These are phyloP conservation scores for Senecio squalidus DNA, from an alignment of 140 eudicot genomes.

Conservation along the genomic window DNA sequence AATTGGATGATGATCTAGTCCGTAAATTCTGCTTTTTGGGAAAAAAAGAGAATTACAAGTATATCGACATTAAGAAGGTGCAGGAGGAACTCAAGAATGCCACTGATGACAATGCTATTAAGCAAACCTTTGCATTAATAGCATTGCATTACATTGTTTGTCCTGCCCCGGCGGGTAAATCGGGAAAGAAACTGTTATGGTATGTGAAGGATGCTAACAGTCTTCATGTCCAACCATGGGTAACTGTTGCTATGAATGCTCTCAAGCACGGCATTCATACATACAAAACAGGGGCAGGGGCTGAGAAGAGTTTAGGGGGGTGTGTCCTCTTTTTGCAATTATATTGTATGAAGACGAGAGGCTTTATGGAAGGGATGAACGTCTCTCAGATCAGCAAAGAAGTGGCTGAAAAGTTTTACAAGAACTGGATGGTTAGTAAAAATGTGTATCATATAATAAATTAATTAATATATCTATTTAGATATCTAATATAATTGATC, in stretches of 20 bases:
- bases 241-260: not conserved
- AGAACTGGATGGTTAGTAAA: slow-evolving; percentile 10
- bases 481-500: no score
- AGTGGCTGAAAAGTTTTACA: slow-evolving; percentile 1
- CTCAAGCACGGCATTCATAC: not conserved
- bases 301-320: slow-evolving; percentile 2
- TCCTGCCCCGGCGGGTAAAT: slow-evolving; percentile 3
- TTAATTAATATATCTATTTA: not conserved
- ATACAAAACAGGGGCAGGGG: not conserved
- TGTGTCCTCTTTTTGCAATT: slow-evolving; percentile 9
- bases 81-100: not conserved
- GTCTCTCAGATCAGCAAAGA: not conserved
- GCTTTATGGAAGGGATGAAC: slow-evolving; percentile 4
- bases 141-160: slow-evolving; percentile 14
- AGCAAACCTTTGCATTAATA: slow-evolving; percentile 9
- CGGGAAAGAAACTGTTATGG: slow-evolving; percentile 2
- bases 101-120: slow-evolving; percentile 7
- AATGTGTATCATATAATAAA: slow-evolving; percentile 1
- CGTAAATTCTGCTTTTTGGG: not conserved
- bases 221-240: slow-evolving; percentile 8
- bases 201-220: slow-evolving; percentile 6
- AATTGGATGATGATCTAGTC: not conserved
- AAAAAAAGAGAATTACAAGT: not conserved
- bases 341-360: slow-evolving; percentile 5
- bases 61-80: not conserved